phyloP scores from a whole-genome alignment of 2,329 filamentous ascomycete genomes.

The Periglandula ipomoeae region DNA sequence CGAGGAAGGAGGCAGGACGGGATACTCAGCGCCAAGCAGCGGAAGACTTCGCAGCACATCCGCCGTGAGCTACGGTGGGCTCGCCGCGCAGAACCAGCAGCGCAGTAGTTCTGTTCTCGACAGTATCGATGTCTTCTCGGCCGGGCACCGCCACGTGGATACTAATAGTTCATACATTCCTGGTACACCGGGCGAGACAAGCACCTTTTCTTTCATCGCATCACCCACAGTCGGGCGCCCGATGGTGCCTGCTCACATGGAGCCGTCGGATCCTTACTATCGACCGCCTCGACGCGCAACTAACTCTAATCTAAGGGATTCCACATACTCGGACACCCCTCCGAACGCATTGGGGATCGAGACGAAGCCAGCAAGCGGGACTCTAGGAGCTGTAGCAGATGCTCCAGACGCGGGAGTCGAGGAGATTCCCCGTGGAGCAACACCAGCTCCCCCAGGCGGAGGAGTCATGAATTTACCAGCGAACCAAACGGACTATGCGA shows the following conservation, averaged over 20 bases:
- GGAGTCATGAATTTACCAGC: slow-evolving; percentile 30
- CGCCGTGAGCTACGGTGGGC: slow-evolving; percentile 45
- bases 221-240: slow-evolving; percentile 43
- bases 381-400: slow-evolving; percentile 12
- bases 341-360: slow-evolving; percentile 22
- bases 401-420: slow-evolving; percentile 28
- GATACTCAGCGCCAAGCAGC: slow-evolving; percentile 40
- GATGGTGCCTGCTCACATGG: slow-evolving; percentile 36
- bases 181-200: slow-evolving; percentile 63
- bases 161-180: slow-evolving; percentile 59
- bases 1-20: slow-evolving; percentile 51
- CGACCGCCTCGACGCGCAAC: slow-evolving; percentile 68
- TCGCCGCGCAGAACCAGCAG: slow-evolving; percentile 34
- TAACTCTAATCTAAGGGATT: slow-evolving; percentile 46
- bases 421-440: slow-evolving; percentile 32
- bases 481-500: slow-evolving; percentile 75
- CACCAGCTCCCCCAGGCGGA: slow-evolving; percentile 33
- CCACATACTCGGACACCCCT: slow-evolving; percentile 22
- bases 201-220: slow-evolving; percentile 62
- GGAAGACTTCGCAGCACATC: slow-evolving; percentile 53
- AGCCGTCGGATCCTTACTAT: slow-evolving; percentile 72
- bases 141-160: slow-evolving; percentile 38
- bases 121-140: slow-evolving; percentile 36
- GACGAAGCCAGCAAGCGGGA: slow-evolving; percentile 18
- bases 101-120: slow-evolving; percentile 49